Evolutionary conservation across 768 basidiomycete species (phyloP).

Genomic region (Termitomyces bulborhizus): DNA sequence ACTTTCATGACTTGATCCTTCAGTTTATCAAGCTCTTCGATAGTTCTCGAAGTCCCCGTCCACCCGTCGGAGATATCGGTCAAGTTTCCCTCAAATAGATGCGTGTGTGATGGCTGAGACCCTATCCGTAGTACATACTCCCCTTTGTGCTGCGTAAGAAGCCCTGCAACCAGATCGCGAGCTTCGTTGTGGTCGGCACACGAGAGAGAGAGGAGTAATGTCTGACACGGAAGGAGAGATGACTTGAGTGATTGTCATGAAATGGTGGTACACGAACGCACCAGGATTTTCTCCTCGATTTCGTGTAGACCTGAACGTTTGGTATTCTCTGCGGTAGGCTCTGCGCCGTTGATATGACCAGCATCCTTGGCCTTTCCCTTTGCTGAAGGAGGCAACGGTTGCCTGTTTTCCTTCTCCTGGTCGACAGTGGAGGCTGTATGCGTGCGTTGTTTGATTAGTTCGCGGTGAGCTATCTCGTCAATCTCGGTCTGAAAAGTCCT

Average conservation of each 20-base stretch:
- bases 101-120: conserved; percentile 49
- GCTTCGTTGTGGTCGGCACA: conserved; percentile 44
- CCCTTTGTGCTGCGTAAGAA: conserved; percentile 63
- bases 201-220: conserved; percentile 35
- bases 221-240: conserved; percentile 23
- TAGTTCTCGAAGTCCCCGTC: conserved; percentile 45
- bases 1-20: conserved; percentile 34
- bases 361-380: conserved; percentile 41
- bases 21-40: conserved; percentile 46
- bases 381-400: conserved; percentile 8
- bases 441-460: conserved; percentile 56
- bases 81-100: conserved; percentile 50
- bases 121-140: conserved; percentile 77
- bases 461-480: conserved; percentile 66
- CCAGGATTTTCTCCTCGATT: conserved; percentile 51
- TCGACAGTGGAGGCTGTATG: conserved; percentile 29
- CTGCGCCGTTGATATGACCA: conserved; percentile 9
- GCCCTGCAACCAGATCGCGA: conserved; percentile 56
- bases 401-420: conserved; percentile 25
- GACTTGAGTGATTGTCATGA: not conserved
- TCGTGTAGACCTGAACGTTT: conserved; percentile 31
- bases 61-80: conserved; percentile 43
- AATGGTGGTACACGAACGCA: conserved; percentile 15
- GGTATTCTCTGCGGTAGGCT: conserved; percentile 1
- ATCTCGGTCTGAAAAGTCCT: conserved; percentile 71